These are phyloP conservation scores for Arachnomyces sp. DNA, from an alignment of 2,329 filamentous ascomycete species.

Conservation along the genomic window DNA sequence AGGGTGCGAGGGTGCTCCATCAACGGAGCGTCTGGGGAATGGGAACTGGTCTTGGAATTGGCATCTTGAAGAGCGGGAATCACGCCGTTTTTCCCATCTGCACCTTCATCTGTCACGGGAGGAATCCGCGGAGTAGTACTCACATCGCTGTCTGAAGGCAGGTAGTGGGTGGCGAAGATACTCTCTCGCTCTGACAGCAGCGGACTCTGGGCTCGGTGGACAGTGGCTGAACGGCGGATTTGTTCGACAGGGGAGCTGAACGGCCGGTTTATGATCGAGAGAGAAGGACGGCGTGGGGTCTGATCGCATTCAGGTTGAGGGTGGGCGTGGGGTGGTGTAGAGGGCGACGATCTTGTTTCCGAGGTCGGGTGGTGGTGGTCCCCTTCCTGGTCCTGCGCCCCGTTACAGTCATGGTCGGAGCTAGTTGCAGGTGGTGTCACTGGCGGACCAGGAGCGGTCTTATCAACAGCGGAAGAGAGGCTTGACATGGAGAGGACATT, in stretches of 20 bases:
- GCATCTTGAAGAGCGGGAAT: slow-evolving; percentile 25
- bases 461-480: slow-evolving; percentile 35
- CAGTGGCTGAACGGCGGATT: slow-evolving; percentile 15
- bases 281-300: slow-evolving; percentile 14
- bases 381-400: slow-evolving; percentile 11
- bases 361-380: slow-evolving; percentile 16
- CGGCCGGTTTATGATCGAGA: slow-evolving; percentile 29
- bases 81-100: slow-evolving; percentile 25
- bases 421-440: slow-evolving; percentile 42
- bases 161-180: slow-evolving; percentile 57
- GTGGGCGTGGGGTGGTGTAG: slow-evolving; percentile 20
- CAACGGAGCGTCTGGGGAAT: slow-evolving; percentile 4
- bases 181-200: slow-evolving; percentile 56
- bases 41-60: background rate
- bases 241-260: slow-evolving; percentile 25
- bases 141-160: slow-evolving; percentile 43
- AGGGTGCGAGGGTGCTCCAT: slow-evolving; percentile 1
- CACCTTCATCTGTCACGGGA: slow-evolving; percentile 21
- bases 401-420: slow-evolving; percentile 2
- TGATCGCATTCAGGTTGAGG: background rate
- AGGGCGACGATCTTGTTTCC: slow-evolving; percentile 30
- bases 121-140: slow-evolving; percentile 30
- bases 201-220: slow-evolving; percentile 29
- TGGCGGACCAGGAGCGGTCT: slow-evolving; percentile 34
- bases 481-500: slow-evolving; percentile 48